These are phyloP conservation scores for Graphilbum ipis-grandicollis DNA, from an alignment of 2,329 filamentous ascomycete species.

Conservation along the genomic window DNA sequence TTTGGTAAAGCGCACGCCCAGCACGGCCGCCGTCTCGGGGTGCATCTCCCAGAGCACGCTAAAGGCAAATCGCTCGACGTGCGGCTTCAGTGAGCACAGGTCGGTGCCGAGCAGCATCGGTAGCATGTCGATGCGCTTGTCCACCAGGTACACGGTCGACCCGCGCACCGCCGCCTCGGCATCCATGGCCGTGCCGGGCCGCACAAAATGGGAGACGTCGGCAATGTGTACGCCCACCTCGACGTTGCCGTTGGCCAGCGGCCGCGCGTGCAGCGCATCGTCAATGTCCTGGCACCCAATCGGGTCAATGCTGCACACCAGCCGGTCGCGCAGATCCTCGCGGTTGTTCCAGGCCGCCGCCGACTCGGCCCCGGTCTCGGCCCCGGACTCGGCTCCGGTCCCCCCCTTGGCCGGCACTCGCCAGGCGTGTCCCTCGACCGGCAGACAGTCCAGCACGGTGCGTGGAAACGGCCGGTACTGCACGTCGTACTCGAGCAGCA, in stretches of 20 bases:
- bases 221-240: constrained; percentile 97
- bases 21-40: constrained; percentile 57
- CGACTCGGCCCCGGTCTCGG: constrained; percentile 70
- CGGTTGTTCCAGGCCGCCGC: too few species aligned
- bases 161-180: constrained; percentile 83
- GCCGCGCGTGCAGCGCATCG: constrained; percentile 78
- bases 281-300: constrained; percentile 96
- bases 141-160: constrained; percentile 92
- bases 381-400: constrained; percentile 46
- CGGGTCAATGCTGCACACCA: constrained; percentile 96
- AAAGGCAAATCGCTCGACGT: constrained; percentile 87
- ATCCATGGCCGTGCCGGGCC: constrained; percentile 94
- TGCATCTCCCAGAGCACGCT: constrained; percentile 82
- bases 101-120: constrained; percentile 92
- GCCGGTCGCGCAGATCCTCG: constrained; percentile 64
- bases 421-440: constrained; percentile 85
- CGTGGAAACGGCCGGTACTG: constrained; percentile 96
- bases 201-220: constrained; percentile 98
- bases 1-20: constrained; percentile 81
- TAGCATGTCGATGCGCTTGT: constrained; percentile 99
- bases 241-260: constrained; percentile 78
- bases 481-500: constrained; percentile 89
- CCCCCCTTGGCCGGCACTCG: constrained; percentile 74
- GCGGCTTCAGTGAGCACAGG: constrained; percentile 88
- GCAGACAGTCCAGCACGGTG: constrained; percentile 83